Evolutionary conservation across 2,329 filamentous ascomycete species (phyloP).

Genomic region (Aspergillus ochraceus): DNA sequence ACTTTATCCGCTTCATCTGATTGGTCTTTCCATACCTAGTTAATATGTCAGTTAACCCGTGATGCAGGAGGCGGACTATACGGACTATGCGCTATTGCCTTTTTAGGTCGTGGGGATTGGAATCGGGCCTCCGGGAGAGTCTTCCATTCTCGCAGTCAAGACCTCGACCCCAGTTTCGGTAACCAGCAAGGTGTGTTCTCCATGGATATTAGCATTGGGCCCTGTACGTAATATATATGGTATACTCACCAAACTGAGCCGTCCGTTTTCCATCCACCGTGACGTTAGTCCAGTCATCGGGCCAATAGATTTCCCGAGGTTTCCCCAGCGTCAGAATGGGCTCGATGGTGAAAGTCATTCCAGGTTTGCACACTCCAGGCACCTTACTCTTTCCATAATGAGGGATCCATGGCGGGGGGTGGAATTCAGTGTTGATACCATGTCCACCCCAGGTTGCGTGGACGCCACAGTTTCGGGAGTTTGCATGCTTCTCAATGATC

Average conservation of each 20-base stretch:
- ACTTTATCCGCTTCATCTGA: not conserved
- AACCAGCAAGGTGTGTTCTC: constrained; percentile 75
- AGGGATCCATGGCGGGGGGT: constrained; percentile 84
- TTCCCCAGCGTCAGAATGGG: constrained; percentile 89
- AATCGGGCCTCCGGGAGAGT: constrained; percentile 70
- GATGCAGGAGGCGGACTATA: not conserved
- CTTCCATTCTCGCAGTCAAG: constrained; percentile 65
- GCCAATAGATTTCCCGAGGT: constrained; percentile 86
- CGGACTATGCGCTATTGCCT: not conserved
- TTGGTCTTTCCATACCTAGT: not conserved
- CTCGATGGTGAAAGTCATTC: constrained; percentile 96
- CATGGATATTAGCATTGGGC: constrained; percentile 11
- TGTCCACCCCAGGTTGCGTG: constrained; percentile 91
- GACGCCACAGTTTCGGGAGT: constrained; percentile 73
- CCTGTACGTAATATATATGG: not conserved
- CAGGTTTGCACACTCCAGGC: constrained; percentile 81
- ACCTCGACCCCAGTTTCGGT: constrained; percentile 76
- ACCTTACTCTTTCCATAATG: constrained; percentile 97
- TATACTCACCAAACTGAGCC: constrained; percentile 69
- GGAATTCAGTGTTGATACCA: constrained; percentile 85
- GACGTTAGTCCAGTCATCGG: constrained; percentile 92
- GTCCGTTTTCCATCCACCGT: constrained; percentile 83
- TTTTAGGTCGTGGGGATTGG: constrained; percentile 47
- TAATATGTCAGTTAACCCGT: not conserved
- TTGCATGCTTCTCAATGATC: constrained; percentile 86